Conservation (phyloP, 106 monocot genomes). For the Platanthera zijinensis region DNA sequence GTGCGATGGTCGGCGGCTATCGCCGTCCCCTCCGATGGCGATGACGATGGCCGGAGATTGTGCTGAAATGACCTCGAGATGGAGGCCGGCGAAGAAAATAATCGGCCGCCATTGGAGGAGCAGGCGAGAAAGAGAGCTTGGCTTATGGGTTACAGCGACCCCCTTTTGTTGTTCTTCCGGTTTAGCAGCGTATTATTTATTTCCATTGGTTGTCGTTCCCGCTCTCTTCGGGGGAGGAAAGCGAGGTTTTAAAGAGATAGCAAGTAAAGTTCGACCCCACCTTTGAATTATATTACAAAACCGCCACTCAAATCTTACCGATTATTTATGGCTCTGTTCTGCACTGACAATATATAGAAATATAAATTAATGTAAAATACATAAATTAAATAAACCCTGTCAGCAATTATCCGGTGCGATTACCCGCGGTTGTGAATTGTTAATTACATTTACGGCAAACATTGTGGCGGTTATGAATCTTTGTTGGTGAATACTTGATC, state of each 20-base stretch:
- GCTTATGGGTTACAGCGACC: neutral
- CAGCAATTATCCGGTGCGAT: no score
- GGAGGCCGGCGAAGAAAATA: neutral
- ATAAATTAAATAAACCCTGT: no score
- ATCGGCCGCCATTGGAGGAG: neutral
- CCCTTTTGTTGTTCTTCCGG: neutral
- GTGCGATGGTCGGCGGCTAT: neutral
- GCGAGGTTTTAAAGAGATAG: neutral
- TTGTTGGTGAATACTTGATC: no score
- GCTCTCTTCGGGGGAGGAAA: conserved; percentile 5
- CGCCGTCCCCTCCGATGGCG: neutral
- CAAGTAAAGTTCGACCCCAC: neutral
- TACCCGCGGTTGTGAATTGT: no score
- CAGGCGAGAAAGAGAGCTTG: neutral
- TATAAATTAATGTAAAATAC: no score
- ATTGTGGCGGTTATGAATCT: no score
- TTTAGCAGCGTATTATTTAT: no score
- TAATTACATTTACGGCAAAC: no score
- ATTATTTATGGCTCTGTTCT: no score
- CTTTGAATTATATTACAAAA: neutral
- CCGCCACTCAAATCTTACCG: neutral
- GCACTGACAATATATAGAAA: no score
- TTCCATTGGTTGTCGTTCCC: neutral
- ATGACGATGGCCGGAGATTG: neutral
- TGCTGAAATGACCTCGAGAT: neutral